Evolutionary conservation across 2,329 filamentous ascomycete species (phyloP).

Genomic region (Tolypocladium tropicale): DNA sequence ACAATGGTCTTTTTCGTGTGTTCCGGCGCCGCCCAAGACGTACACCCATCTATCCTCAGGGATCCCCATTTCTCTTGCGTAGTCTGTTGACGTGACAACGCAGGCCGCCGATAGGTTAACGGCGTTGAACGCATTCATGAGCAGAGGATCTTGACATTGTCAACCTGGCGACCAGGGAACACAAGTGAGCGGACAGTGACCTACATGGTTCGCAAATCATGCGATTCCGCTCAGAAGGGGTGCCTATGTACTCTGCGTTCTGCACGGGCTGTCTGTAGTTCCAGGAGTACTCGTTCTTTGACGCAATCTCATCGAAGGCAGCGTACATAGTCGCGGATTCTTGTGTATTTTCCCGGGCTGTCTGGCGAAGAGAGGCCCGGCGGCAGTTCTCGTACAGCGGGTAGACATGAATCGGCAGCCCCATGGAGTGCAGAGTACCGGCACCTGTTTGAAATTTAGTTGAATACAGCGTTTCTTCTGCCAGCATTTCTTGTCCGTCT

Average conservation of each 20-base stretch:
- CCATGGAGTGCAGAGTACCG: constrained; percentile 46
- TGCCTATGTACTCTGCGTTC: constrained; percentile 40
- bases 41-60: constrained; percentile 51
- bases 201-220: constrained; percentile 61
- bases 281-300: constrained; percentile 45
- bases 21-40: constrained; percentile 52
- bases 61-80: constrained; percentile 44
- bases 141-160: constrained; percentile 42
- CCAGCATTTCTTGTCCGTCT: not conserved
- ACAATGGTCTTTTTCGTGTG: constrained; percentile 46
- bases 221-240: constrained; percentile 44
- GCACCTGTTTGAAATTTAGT: constrained; percentile 29
- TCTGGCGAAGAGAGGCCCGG: constrained; percentile 44
- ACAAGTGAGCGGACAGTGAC: constrained; percentile 8
- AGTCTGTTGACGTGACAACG: constrained; percentile 46
- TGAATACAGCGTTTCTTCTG: not conserved
- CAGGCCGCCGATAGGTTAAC: constrained; percentile 54
- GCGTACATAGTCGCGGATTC: constrained; percentile 53
- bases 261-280: constrained; percentile 35
- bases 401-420: constrained; percentile 56
- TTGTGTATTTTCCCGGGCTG: constrained; percentile 40
- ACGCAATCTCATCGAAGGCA: constrained; percentile 47
- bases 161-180: not conserved
- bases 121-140: constrained; percentile 65
- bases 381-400: constrained; percentile 57